Evolutionary conservation across 192 early-diverging fungal genomes (phyloP).

Genomic region (Podila minutissima): DNA sequence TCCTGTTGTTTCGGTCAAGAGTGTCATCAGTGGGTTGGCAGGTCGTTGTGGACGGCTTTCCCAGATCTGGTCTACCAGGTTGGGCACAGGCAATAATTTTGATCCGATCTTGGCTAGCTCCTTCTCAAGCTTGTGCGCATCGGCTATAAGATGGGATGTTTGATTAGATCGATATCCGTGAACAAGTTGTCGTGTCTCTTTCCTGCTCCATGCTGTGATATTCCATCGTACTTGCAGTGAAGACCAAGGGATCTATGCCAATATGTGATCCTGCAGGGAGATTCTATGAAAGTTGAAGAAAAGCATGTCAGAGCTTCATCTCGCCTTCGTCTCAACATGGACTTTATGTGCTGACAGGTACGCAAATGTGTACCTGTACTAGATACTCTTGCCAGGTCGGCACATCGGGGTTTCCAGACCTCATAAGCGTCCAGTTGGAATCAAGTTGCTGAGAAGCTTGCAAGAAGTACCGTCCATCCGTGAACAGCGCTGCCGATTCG

Average conservation of each 20-base stretch:
- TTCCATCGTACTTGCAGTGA: too few species aligned
- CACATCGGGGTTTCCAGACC: slow-evolving; percentile 83
- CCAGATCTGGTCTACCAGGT: slow-evolving; percentile 94
- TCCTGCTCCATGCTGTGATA: too few species aligned
- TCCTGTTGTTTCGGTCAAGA: slow-evolving; percentile 26
- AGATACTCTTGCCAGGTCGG: slow-evolving; percentile 93
- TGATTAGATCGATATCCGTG: neutral
- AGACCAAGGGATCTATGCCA: neutral
- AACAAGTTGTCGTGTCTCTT: neutral
- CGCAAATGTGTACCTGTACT: slow-evolving; percentile 57
- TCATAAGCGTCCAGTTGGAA: slow-evolving; percentile 93
- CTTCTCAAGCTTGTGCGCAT: slow-evolving; percentile 64
- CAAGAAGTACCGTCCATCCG: slow-evolving; percentile 97
- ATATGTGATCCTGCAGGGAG: neutral
- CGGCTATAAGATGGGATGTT: slow-evolving; percentile 27
- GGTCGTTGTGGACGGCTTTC: slow-evolving; percentile 75
- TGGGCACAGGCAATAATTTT: slow-evolving; percentile 72
- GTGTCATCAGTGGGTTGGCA: slow-evolving; percentile 17
- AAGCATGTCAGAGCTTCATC: neutral
- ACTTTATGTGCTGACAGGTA: neutral
- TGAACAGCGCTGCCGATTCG: slow-evolving; percentile 89
- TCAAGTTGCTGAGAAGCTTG: slow-evolving; percentile 91
- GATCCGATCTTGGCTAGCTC: slow-evolving; percentile 67
- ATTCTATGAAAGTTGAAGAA: too few species aligned
- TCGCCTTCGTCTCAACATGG: neutral